These are phyloP conservation scores for Boletus subparvulus DNA, from an alignment of 768 basidiomycete genomes.

Conservation along the genomic window DNA sequence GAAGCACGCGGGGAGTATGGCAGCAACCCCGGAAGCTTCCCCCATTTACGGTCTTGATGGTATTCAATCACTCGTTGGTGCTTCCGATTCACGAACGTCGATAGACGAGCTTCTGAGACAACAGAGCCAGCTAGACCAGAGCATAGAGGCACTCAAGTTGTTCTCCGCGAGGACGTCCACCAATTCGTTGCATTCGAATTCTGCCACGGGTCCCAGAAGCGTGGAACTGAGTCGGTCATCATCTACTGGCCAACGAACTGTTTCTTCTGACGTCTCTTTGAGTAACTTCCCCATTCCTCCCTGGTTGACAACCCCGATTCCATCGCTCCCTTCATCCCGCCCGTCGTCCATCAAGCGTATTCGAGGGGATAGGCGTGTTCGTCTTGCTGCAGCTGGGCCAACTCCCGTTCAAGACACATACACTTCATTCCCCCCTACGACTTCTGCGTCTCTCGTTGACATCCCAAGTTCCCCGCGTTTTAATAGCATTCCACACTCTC, in stretches of 20 bases:
- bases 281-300: conserved; percentile 72
- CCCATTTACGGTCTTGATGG: conserved; percentile 49
- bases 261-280: conserved; percentile 58
- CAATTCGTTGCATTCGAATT: conserved; percentile 35
- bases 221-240: conserved; percentile 20
- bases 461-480: conserved; percentile 16
- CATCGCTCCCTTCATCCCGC: conserved; percentile 18
- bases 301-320: conserved; percentile 18
- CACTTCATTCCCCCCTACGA: conserved; percentile 25
- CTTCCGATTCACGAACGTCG: conserved; percentile 33
- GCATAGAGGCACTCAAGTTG: conserved; percentile 56
- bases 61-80: conserved; percentile 17
- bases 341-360: conserved; percentile 18
- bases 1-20: neutral
- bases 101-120: conserved; percentile 56
- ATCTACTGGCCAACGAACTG: conserved; percentile 27
- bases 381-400: conserved; percentile 9
- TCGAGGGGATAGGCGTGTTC: conserved; percentile 23
- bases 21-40: conserved; percentile 27
- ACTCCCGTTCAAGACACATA: conserved; percentile 3
- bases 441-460: conserved; percentile 25
- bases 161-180: conserved; percentile 34
- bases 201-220: conserved; percentile 23
- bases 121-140: conserved; percentile 63
- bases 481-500: conserved; percentile 18